These are phyloP conservation scores for Solanum acaule DNA, from an alignment of 257 asterid species.

Conservation along the genomic window DNA sequence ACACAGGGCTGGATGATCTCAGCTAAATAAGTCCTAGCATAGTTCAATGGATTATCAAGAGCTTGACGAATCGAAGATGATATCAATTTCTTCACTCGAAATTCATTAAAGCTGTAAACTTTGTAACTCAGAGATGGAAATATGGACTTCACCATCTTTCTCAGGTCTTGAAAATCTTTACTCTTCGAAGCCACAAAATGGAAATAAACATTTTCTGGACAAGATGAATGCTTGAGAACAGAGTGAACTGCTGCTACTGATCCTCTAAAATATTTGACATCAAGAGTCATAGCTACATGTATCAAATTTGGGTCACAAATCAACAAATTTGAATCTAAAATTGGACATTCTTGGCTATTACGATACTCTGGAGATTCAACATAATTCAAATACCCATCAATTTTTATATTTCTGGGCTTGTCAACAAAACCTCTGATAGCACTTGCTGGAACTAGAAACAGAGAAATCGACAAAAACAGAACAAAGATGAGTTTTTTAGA, in stretches of 20 bases:
- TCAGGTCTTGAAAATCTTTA: slow-evolving; percentile 2
- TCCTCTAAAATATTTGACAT: slow-evolving; percentile 49
- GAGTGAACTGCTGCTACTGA: slow-evolving; percentile 65
- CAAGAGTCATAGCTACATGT: slow-evolving; percentile 64
- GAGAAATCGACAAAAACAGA: slow-evolving; percentile 1
- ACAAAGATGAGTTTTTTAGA: neutral
- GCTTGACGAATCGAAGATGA: slow-evolving; percentile 56
- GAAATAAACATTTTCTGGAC: slow-evolving; percentile 50
- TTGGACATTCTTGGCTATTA: slow-evolving; percentile 24
- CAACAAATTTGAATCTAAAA: neutral
- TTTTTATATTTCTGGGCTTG: neutral
- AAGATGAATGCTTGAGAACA: slow-evolving; percentile 36
- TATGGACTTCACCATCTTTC: slow-evolving; percentile 11
- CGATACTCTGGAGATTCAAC: slow-evolving; percentile 27
- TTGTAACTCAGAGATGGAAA: slow-evolving; percentile 40
- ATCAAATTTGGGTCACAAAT: slow-evolving; percentile 28
- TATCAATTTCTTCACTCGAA: slow-evolving; percentile 22
- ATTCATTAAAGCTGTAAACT: slow-evolving; percentile 30
- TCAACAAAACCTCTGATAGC: slow-evolving; percentile 13
- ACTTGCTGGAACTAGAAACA: slow-evolving; percentile 8
- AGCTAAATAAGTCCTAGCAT: slow-evolving; percentile 55
- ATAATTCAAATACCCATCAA: slow-evolving; percentile 7
- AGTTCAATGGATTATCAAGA: slow-evolving; percentile 53
- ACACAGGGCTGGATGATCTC: slow-evolving; percentile 37
- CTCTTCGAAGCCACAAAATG: slow-evolving; percentile 35